Base-by-base conservation (phyloP, 257 asterid species). In the Asclepias syriaca region DNA sequence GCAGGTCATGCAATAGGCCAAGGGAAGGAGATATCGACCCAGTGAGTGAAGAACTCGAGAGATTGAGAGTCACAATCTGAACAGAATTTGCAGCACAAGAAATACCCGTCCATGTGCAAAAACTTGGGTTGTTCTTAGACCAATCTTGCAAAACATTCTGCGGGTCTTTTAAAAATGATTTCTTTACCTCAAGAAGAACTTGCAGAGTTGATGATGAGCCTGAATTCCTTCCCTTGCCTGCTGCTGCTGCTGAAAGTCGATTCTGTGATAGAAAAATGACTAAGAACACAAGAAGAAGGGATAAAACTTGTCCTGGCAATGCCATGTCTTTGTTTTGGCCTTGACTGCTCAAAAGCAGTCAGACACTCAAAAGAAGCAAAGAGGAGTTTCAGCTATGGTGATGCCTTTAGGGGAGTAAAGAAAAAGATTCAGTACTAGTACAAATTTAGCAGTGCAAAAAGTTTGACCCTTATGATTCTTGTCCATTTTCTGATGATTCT, bases 21-120 rank as follows among this genome's bases (percentile, higher is more conserved):
- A 93, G 71, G 1, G 96, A 77, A 12, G 97, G 90, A 59, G 98
- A 84, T 21, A 93, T 71, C 5, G 95, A 56, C 68, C 98, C 98
- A 11, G 66, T 22, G 0, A 93, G 81, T 10, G 93, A 86, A 56
- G 77, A 85, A 39, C 57, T 77, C 0, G 98, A 81, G 50, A 93
- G 92, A 63, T 86, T 81, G 5, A 90, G 75, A 1, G 77, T 74
- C 74, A 85, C 77, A 49, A 87, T 74, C 34, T 55, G 69, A 48
- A 29, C 13, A 54, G 79, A 39, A 64, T 66, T 70, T 50, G 55
- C n/a, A 3, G 74, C 56, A n/a, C 97, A 89, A 2, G 87, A 78
- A 40, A 93, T 77, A 18, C 97, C 98, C 24, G 64, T 57, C 98
- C 98, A 90, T 48, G 82, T 37, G 73, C 97, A 90, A 79, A 76